phyloP scores from a whole-genome alignment of 495 filamentous ascomycete genomes.

The Penicillium lividum region DNA sequence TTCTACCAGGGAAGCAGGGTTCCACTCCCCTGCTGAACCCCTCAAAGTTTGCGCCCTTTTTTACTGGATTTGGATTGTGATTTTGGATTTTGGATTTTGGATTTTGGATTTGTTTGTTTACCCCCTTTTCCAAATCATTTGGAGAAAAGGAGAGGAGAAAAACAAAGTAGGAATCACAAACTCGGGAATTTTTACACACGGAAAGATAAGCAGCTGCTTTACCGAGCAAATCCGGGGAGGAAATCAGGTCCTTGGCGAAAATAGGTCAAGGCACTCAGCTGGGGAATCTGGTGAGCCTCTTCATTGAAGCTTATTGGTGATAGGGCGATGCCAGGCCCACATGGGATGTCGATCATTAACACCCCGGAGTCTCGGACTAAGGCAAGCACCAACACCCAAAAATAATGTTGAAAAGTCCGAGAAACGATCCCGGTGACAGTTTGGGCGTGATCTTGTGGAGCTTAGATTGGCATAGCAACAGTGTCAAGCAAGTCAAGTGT shows the following conservation, averaged over 20 bases:
- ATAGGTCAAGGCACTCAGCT: background rate
- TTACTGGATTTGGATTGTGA: background rate
- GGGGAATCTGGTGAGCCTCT: slow-evolving; percentile 9
- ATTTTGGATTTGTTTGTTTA: background rate
- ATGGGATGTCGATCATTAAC: slow-evolving; percentile 21
- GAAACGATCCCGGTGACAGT: slow-evolving; percentile 11
- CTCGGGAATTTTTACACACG: background rate
- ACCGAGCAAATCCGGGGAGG: slow-evolving; percentile 2
- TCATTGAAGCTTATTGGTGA: slow-evolving; percentile 13
- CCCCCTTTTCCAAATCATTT: background rate
- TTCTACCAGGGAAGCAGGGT: background rate
- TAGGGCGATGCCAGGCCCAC: slow-evolving; percentile 13
- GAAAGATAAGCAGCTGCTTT: background rate
- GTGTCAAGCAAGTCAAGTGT: background rate
- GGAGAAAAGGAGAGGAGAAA: background rate
- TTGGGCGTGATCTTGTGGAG: background rate
- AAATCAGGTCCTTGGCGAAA: background rate
- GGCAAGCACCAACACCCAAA: slow-evolving; percentile 1
- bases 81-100: background rate
- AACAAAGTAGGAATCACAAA: background rate
- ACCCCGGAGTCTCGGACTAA: slow-evolving; percentile 14
- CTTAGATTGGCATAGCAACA: slow-evolving; percentile 9
- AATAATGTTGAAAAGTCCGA: slow-evolving; percentile 11
- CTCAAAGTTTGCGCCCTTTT: background rate
- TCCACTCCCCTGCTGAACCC: slow-evolving; percentile 1